phyloP scores from a whole-genome alignment of 495 filamentous ascomycete genomes.

The Platismatia glauca region DNA sequence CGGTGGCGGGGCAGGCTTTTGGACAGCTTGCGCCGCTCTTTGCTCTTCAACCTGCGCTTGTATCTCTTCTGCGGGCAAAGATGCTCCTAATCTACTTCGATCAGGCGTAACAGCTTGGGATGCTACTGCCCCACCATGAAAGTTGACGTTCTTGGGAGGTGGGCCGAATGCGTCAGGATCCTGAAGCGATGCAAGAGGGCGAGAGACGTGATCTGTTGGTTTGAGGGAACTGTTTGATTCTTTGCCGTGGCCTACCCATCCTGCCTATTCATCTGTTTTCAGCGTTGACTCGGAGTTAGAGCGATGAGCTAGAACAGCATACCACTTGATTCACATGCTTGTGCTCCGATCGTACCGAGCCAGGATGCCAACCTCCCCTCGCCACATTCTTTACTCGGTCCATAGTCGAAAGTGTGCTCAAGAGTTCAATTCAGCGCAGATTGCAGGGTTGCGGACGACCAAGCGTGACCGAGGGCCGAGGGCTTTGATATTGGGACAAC shows the following conservation, averaged over 20 bases:
- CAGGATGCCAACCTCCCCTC: conserved; percentile 52
- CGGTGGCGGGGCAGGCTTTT: conserved; percentile 46
- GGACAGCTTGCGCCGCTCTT: conserved; percentile 32
- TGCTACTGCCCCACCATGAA: conserved; percentile 41
- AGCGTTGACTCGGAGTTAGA: background rate
- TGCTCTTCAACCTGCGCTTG: conserved; percentile 33
- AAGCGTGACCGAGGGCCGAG: too few species aligned
- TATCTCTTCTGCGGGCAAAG: conserved; percentile 37
- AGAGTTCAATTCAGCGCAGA: too few species aligned
- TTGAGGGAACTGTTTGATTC: conserved; percentile 28
- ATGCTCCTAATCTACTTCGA: conserved; percentile 40
- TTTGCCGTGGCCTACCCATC: conserved; percentile 49
- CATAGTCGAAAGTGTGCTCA: too few species aligned
- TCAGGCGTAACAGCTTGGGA: conserved; percentile 43
- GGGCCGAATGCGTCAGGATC: conserved; percentile 81
- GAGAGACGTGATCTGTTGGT: conserved; percentile 44
- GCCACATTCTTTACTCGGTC: conserved; percentile 42
- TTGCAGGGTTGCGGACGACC: too few species aligned
- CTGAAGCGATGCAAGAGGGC: conserved; percentile 66
- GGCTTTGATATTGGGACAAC: too few species aligned
- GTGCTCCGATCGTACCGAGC: conserved; percentile 25
- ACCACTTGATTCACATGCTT: conserved; percentile 45
- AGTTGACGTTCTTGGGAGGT: conserved; percentile 64
- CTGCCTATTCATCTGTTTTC: conserved; percentile 28
- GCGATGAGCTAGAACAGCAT: background rate